Percentiles rank a stretch among this genome's conserved stretches.
phyloP scores from a whole-genome alignment of 1,284 basidiomycete species.

The Sanghuangporus weigelae region DNA sequence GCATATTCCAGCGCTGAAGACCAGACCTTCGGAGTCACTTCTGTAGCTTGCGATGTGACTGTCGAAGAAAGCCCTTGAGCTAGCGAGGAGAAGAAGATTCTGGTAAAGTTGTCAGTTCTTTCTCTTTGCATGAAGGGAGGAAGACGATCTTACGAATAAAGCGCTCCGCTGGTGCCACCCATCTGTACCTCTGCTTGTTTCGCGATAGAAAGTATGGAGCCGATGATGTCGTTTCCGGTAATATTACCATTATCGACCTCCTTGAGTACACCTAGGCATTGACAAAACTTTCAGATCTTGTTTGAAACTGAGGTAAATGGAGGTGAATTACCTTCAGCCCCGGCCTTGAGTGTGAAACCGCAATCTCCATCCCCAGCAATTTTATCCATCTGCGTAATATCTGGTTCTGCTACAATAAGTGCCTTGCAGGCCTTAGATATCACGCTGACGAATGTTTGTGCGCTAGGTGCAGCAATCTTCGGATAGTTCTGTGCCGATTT shows the following conservation, averaged over 20 bases:
- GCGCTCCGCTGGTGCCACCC: constrained; percentile 90
- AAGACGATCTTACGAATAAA: constrained; percentile 68
- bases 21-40: constrained; percentile 56
- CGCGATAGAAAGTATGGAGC: constrained; percentile 63
- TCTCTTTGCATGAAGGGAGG: background rate
- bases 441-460: constrained; percentile 46
- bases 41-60: constrained; percentile 28
- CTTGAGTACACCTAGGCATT: constrained; percentile 43
- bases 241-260: constrained; percentile 46
- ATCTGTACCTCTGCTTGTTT: constrained; percentile 79
- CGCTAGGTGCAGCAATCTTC: constrained; percentile 37
- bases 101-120: constrained; percentile 26
- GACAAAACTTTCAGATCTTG: background rate
- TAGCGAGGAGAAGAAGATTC: constrained; percentile 84
- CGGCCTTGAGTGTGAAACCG: constrained; percentile 80
- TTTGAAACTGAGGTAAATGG: background rate
- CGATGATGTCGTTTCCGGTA: constrained; percentile 56
- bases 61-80: constrained; percentile 66
- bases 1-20: constrained; percentile 54
- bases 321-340: constrained; percentile 43
- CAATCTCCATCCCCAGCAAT: constrained; percentile 76
- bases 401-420: constrained; percentile 75
- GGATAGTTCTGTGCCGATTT: constrained; percentile 20
- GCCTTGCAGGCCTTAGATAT: constrained; percentile 65
- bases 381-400: constrained; percentile 86